These are phyloP conservation scores for Pichia deserticola DNA, from an alignment of 805 yeast genomes.

Conservation along the genomic window DNA sequence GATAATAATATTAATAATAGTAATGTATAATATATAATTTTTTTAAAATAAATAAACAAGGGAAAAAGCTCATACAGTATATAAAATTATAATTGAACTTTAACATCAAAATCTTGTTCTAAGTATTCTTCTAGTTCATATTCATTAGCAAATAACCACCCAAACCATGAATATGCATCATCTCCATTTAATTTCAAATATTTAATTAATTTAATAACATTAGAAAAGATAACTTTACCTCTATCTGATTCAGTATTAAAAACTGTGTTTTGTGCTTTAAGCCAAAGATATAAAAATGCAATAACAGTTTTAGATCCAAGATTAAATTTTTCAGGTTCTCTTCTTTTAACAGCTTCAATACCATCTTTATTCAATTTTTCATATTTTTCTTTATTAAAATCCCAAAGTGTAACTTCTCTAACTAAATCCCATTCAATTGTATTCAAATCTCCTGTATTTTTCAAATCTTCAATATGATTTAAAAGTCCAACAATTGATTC, in stretches of 20 bases:
- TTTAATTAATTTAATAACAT: slow-evolving; percentile 18
- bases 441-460: slow-evolving; percentile 2
- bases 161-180: slow-evolving; percentile 20
- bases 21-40: too few relatives aligned
- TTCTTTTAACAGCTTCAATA: slow-evolving; percentile 9
- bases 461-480: background rate
- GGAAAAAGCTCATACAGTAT: too few relatives aligned
- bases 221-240: slow-evolving; percentile 12
- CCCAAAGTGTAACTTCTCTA: slow-evolving; percentile 10
- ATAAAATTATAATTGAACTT: background rate
- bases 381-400: slow-evolving; percentile 3
- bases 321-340: slow-evolving; percentile 3
- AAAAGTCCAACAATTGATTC: background rate
- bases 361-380: slow-evolving; percentile 16
- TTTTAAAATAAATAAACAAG: too few relatives aligned
- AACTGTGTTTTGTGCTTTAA: slow-evolving; percentile 17
- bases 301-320: slow-evolving; percentile 18
- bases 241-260: slow-evolving; percentile 11
- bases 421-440: slow-evolving; percentile 10
- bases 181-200: slow-evolving; percentile 17
- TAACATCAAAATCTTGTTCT: slow-evolving; percentile 11
- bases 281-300: slow-evolving; percentile 22
- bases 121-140: slow-evolving; percentile 16
- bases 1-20: too few relatives aligned
- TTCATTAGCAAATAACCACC: slow-evolving; percentile 24